Base-by-base conservation (phyloP, 2,329 filamentous ascomycete species). In the Sclerotinia nivalis region DNA sequence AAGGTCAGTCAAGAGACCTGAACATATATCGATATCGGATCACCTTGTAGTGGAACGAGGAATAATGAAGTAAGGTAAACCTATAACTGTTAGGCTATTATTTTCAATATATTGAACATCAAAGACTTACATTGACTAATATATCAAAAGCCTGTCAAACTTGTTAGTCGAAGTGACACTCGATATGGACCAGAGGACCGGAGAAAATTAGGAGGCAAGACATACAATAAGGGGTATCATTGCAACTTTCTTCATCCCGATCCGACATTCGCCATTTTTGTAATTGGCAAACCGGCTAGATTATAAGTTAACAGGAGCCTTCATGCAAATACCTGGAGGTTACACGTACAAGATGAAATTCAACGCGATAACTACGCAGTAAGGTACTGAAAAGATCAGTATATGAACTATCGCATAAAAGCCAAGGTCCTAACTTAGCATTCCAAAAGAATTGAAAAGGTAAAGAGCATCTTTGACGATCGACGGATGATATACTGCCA, bases 11-110 rank as follows among this genome's bases (percentile, higher is more conserved):
- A 28, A 28, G n/a, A 0, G 25, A 20, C 20, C 25, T 1, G 47
- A 54, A 59, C 22, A 18, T 50, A 12, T 18, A 12, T 18, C 2
- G n/a, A n/a, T 9, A 7, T 18, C 18, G 7, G 25, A 6, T 75
- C 79, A 88, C 86, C 81, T 70, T 83, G 84, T 1, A 90, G 76
- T 3, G 87, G 87, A n/a, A 86, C 80, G 2, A 91, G 79, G 76
- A 91, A 90, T n/a, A 90, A 80, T 5, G 84, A 80, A 1, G 87
- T 90, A 0, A 90, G 80, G 73, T 89, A 90, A 28, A 88, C 72
- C 75, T 76, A 25, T 18, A 15, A 12, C 18, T 22, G 37, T 74
- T 55, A 55, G 20, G 25, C 52, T 31, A 2, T 7, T 3, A 8
- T 28, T 55, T 31, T 10, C 7, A 31, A 2, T 22, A 10, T 28